Evolutionary conservation across 2,329 filamentous ascomycete species (phyloP).

Genomic region (Podosphaera aphanis): DNA sequence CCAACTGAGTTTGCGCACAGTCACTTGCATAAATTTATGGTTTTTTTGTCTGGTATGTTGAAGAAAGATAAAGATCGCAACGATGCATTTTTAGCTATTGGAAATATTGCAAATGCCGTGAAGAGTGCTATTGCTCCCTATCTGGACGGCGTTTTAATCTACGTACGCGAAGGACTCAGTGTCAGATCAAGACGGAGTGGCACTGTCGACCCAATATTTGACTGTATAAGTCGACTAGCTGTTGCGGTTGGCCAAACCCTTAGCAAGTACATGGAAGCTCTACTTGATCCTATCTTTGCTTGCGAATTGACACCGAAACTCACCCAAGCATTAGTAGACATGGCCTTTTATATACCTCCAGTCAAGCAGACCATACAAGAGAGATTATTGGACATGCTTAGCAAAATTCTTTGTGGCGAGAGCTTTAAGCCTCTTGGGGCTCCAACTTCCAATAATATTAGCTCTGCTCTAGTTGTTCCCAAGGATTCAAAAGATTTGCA

Average conservation of each 20-base stretch:
- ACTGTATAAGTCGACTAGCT: slow-evolving; percentile 90
- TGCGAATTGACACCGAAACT: slow-evolving; percentile 85
- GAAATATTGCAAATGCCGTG: slow-evolving; percentile 86
- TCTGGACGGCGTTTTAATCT: slow-evolving; percentile 77
- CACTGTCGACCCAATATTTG: slow-evolving; percentile 59
- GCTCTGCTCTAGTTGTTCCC: slow-evolving; percentile 57
- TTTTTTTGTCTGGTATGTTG: slow-evolving; percentile 77
- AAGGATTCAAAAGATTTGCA: slow-evolving; percentile 71
- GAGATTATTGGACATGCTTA: slow-evolving; percentile 79
- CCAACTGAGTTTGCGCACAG: slow-evolving; percentile 70
- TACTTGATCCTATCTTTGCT: slow-evolving; percentile 88
- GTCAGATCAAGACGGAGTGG: slow-evolving; percentile 36
- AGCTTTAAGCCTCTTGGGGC: slow-evolving; percentile 83
- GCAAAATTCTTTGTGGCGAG: slow-evolving; percentile 75
- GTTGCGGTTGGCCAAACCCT: slow-evolving; percentile 88
- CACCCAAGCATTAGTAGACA: slow-evolving; percentile 87
- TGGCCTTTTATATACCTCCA: slow-evolving; percentile 95
- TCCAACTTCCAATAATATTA: slow-evolving; percentile 58
- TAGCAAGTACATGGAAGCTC: slow-evolving; percentile 92
- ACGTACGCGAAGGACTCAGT: slow-evolving; percentile 76
- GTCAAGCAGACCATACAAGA: slow-evolving; percentile 87
- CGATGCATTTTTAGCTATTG: slow-evolving; percentile 84
- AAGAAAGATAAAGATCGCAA: slow-evolving; percentile 91
- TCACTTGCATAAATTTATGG: slow-evolving; percentile 90
- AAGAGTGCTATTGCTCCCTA: slow-evolving; percentile 89